Percentiles rank a stretch among this genome's conserved stretches.
These are phyloP conservation scores for Daldinia sp. DNA, from an alignment of 2,329 filamentous ascomycete genomes.

Conservation along the genomic window DNA sequence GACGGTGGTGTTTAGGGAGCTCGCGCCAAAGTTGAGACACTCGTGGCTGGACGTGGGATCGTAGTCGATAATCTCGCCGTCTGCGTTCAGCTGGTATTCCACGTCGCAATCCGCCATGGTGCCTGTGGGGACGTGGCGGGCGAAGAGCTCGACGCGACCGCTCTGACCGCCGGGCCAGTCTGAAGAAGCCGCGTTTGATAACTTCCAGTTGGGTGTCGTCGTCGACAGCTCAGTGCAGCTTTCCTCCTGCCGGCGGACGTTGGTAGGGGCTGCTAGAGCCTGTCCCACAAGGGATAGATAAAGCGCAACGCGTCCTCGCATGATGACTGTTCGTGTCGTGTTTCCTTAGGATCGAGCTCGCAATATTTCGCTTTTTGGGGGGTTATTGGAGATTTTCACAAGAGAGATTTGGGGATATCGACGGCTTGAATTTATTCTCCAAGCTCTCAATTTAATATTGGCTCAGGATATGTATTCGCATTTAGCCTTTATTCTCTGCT, in stretches of 20 bases:
- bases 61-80: constrained; percentile 28
- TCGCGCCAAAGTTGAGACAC: constrained; percentile 29
- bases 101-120: constrained; percentile 23
- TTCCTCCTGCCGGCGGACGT: background rate
- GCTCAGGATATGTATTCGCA: background rate
- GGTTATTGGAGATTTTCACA: background rate
- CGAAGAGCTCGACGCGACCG: constrained; percentile 33
- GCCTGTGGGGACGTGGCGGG: constrained; percentile 25
- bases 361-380: background rate
- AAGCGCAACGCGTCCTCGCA: constrained; percentile 2
- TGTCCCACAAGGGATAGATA: constrained; percentile 24
- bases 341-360: background rate
- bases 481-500: constrained; percentile 5
- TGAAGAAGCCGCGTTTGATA: constrained; percentile 29
- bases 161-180: constrained; percentile 33
- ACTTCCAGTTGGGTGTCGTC: constrained; percentile 26
- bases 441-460: background rate
- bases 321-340: constrained; percentile 5
- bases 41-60: constrained; percentile 15
- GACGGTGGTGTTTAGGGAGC: constrained; percentile 24
- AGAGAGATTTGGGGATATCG: background rate
- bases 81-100: constrained; percentile 21
- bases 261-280: background rate
- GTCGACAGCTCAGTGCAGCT: constrained; percentile 25
- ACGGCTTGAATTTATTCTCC: background rate